These are phyloP conservation scores for Scedosporium boydii DNA, from an alignment of 2,329 filamentous ascomycete genomes.

Conservation along the genomic window DNA sequence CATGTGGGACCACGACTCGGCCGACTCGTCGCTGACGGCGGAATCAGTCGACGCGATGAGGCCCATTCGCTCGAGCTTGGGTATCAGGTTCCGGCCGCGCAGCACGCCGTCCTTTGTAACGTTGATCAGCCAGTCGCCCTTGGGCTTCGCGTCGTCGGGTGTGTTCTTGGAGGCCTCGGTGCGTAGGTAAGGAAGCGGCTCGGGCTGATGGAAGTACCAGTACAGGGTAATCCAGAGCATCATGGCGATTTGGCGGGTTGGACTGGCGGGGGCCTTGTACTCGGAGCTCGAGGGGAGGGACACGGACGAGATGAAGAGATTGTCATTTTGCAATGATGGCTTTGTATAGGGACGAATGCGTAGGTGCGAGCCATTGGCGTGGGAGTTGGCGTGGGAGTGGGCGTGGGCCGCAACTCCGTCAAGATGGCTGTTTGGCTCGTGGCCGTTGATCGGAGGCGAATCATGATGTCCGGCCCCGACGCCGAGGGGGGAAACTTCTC, in stretches of 20 bases:
- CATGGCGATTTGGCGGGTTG: slow-evolving; percentile 85
- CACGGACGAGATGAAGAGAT: slow-evolving; percentile 84
- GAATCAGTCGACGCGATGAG: slow-evolving; percentile 69
- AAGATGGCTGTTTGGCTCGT: slow-evolving; percentile 7
- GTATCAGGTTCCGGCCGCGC: slow-evolving; percentile 70
- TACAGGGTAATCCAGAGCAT: slow-evolving; percentile 92
- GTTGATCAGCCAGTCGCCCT: slow-evolving; percentile 77
- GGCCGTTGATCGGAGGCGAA: neutral
- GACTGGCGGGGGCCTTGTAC: slow-evolving; percentile 69
- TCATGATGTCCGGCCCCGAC: neutral
- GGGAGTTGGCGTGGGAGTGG: slow-evolving; percentile 4
- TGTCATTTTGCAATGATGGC: slow-evolving; percentile 71
- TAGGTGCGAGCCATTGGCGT: slow-evolving; percentile 16
- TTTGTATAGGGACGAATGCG: slow-evolving; percentile 41
- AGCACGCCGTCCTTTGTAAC: slow-evolving; percentile 84
- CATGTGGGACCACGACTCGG: slow-evolving; percentile 66
- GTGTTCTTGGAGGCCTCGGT: slow-evolving; percentile 57
- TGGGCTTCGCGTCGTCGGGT: slow-evolving; percentile 60
- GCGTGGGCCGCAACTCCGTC: slow-evolving; percentile 15
- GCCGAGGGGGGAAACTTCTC: slow-evolving; percentile 4
- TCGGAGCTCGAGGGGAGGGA: slow-evolving; percentile 73
- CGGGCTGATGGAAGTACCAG: slow-evolving; percentile 92
- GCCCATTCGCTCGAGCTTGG: slow-evolving; percentile 90
- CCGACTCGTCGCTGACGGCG: slow-evolving; percentile 53
- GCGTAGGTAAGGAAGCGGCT: slow-evolving; percentile 55